Conservation (phyloP, 2,329 filamentous ascomycete genomes). For the Fusarium falciforme region DNA sequence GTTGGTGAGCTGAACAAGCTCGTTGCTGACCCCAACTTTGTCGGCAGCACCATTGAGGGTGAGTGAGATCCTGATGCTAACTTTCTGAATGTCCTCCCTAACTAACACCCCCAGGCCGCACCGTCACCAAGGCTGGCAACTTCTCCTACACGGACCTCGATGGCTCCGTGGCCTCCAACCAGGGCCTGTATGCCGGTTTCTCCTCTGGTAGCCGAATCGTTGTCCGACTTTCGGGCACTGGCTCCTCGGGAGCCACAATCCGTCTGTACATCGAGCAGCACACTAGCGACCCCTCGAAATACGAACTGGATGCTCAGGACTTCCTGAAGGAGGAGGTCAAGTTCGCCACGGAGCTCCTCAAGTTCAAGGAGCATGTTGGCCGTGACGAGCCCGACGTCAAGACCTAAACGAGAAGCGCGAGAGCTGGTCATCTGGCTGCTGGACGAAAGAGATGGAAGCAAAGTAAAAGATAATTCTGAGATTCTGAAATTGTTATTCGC, state of each 20-base stretch:
- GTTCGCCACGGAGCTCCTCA: constrained; percentile 85
- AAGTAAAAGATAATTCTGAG: constrained; percentile 32
- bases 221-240: constrained; percentile 93
- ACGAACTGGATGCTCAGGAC: constrained; percentile 86
- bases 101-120: constrained; percentile 67
- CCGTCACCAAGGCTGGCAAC: constrained; percentile 90
- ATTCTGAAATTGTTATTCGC: constrained; percentile 41
- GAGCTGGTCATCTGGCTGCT: neutral
- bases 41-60: constrained; percentile 85
- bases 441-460: constrained; percentile 33
- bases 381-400: constrained; percentile 95
- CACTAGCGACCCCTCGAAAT: constrained; percentile 82
- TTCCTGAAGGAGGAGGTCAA: constrained; percentile 92
- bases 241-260: constrained; percentile 95
- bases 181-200: constrained; percentile 95
- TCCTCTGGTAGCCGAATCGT: constrained; percentile 95
- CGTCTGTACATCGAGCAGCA: constrained; percentile 98
- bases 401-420: constrained; percentile 68
- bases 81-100: neutral
- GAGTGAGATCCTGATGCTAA: constrained; percentile 40
- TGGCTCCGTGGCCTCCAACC: constrained; percentile 93
- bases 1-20: constrained; percentile 83
- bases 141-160: constrained; percentile 99
- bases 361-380: constrained; percentile 93
- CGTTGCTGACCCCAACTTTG: constrained; percentile 78